These are phyloP conservation scores for Avicennia marina DNA, from an alignment of 257 asterid species.

Conservation along the genomic window DNA sequence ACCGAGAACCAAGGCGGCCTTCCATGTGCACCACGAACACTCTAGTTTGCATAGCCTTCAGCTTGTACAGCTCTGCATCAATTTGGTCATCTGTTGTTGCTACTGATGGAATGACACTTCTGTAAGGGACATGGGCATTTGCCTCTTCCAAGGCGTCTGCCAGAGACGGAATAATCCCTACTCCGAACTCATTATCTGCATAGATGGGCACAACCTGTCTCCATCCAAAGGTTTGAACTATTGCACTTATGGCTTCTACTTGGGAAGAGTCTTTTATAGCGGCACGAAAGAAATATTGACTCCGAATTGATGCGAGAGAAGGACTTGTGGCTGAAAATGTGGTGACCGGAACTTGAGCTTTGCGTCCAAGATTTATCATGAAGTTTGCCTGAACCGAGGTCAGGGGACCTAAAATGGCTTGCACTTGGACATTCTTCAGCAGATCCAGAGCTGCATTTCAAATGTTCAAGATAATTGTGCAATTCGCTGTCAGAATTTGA, in stretches of 20 bases:
- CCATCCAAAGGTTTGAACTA: constrained; percentile 46
- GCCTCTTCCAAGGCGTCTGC: constrained; percentile 32
- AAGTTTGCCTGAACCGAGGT: constrained; percentile 46
- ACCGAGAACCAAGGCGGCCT: constrained; percentile 5
- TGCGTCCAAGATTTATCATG: constrained; percentile 40
- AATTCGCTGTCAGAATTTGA: not conserved
- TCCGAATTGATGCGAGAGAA: constrained; percentile 30
- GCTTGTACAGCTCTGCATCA: constrained; percentile 8
- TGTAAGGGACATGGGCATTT: constrained; percentile 9
- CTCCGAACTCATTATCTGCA: constrained; percentile 42
- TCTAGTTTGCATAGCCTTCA: constrained; percentile 20
- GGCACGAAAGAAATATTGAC: constrained; percentile 45
- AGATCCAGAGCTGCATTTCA: constrained; percentile 56
- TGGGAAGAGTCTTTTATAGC: constrained; percentile 43
- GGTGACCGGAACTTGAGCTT: constrained; percentile 48
- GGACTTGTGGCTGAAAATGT: constrained; percentile 63
- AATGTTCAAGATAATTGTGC: too few species aligned
- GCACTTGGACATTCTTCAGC: constrained; percentile 48
- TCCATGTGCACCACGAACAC: constrained; percentile 21
- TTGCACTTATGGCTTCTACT: constrained; percentile 35
- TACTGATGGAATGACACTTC: constrained; percentile 12
- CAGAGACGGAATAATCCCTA: constrained; percentile 41
- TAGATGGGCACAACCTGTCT: constrained; percentile 41
- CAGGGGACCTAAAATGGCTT: constrained; percentile 56
- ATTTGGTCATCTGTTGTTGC: constrained; percentile 17